Percentiles rank a stretch among this genome's conserved stretches.
phyloP scores from a whole-genome alignment of 2,329 filamentous ascomycete genomes.

The Scedosporium minutisporum region DNA sequence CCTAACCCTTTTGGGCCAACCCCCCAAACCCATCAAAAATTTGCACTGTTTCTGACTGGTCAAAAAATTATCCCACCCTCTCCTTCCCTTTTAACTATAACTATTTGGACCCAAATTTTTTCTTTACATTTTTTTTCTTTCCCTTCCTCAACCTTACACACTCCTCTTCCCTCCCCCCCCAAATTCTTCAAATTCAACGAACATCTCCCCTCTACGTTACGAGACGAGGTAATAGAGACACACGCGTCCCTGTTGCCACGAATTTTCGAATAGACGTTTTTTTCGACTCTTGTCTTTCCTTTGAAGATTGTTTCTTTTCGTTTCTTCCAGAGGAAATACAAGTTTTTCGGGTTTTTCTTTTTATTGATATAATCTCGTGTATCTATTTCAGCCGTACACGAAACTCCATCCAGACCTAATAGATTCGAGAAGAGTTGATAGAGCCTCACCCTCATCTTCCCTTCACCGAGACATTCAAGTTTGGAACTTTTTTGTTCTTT shows the following conservation, averaged over 20 bases:
- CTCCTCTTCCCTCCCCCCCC: slow-evolving; percentile 8
- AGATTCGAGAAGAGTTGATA: slow-evolving; percentile 8
- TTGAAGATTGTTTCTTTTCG: slow-evolving; percentile 35
- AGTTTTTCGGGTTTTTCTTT: slow-evolving; percentile 4
- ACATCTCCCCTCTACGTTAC: neutral
- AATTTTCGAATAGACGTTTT: slow-evolving; percentile 11
- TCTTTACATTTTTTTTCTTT: slow-evolving; percentile 17
- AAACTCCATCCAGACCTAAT: slow-evolving; percentile 16
- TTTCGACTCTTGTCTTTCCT: slow-evolving; percentile 32
- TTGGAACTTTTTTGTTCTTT: slow-evolving; percentile 11
- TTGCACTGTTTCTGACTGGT: slow-evolving; percentile 5
- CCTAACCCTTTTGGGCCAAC: slow-evolving; percentile 1
- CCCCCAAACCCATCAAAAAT: neutral
- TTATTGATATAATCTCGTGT: slow-evolving; percentile 8
- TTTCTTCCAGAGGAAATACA: slow-evolving; percentile 23
- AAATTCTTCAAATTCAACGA: slow-evolving; percentile 1
- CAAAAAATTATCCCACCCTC: slow-evolving; percentile 8
- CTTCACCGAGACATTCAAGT: slow-evolving; percentile 15
- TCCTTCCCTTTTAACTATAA: slow-evolving; percentile 8
- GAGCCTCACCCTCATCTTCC: slow-evolving; percentile 6
- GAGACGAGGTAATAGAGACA: neutral
- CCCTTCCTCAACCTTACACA: slow-evolving; percentile 18
- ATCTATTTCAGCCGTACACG: neutral
- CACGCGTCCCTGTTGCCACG: neutral
- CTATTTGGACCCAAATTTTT: slow-evolving; percentile 18